Base-by-base conservation (phyloP, 139 green algal genomes). In the Volvox reticuliferus region DNA sequence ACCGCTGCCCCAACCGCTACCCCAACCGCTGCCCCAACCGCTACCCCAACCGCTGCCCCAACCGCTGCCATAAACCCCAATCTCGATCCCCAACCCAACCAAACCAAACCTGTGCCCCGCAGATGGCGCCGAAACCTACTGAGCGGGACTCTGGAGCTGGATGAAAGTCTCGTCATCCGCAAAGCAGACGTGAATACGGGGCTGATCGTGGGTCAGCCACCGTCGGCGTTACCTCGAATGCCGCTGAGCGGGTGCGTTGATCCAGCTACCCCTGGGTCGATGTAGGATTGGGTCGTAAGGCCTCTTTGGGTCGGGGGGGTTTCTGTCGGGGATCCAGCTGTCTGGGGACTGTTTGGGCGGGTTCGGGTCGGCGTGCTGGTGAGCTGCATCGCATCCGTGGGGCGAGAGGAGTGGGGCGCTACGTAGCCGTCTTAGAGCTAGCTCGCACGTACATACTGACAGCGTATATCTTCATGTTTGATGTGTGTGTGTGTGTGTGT, bases 71-170 rank as follows among this genome's bases (percentile, higher is more conserved):
- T 16, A 12, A 28, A 24, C 5, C 65, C 21, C 65, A 28, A 73
- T 26, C n/a, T n/a, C 24, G 65, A 73, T 12, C 24, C 21, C 65
- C 2, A 30, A 73, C 65, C 24, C 65, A 69, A 69, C 62, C 62
- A 5, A 73, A 73, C 21, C 65, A 73, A 24, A 28, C 21, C 21
- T 16, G 65, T 73, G 16, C 3, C 16, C 65, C 65, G 0, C 85
- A 89, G 85, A n/a, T 93, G 83, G 90, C 83, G 89, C 0, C 83
- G 75, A 36, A 77, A 93, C 63, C 83, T 93, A 77, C 62, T 93
- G 83, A 80, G 14, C 5, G 77, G 87, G 12, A 62, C 80, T 21
- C 12, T 86, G 73, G 83, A 92, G 82, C 82, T 92, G 55, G 81
- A 92, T 65, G 89, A 89, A 35, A 12, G 35, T 0, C 55, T 87